Evolutionary conservation across 2,329 filamentous ascomycete genomes (phyloP), one percentile per base, ranked within the genome.

Genomic region (Ophiostoma montium): DNA sequence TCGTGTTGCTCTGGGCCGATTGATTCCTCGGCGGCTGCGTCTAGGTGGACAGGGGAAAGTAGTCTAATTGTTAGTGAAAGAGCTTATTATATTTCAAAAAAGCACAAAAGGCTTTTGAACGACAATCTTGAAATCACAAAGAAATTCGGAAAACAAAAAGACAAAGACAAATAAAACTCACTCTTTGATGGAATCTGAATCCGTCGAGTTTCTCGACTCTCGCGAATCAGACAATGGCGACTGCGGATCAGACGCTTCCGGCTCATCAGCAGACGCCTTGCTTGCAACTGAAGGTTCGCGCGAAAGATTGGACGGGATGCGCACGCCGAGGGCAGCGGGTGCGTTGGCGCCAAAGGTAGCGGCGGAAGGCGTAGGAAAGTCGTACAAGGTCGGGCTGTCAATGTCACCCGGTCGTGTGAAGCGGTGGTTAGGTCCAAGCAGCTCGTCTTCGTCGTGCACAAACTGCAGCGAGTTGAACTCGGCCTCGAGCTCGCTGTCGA

Each of bases 361-460:
- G 35, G 10, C 15, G 7, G 23, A 21, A 19, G 45, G 8, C 38
- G 41, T 42, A 46, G 71, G 70, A 57, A 76, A 78, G 58, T 78
- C 74, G 70, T 80, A 80, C 45, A 80, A 63, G 31, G 75, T 79
- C 53, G 76, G 76, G 59, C 76, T 80, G 61, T 80, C 76, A 49
- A 78, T 61, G 13, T 75, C 73, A 56, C 64, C 72, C 31, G 72
- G 70, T 53, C 76, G 68, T n/a, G 68, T 67, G 58, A 75, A 76
- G 46, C 75, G 64, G 53, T 70, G 68, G 44, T 72, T 71, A n/a
- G 74, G 71, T 53, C 67, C 67, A 38, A 68, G 65, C 19, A 73
- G 63, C 58, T 63, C 35, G 35, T 36, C 33, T 8, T 62, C 58
- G 39, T 65, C 57, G 7, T 27, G 30, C n/a, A 19, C 39, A 21